A percentile compares a stretch with the other conserved stretches of the same genome.
phyloP scores from a whole-genome alignment of 2,329 filamentous ascomycete genomes.

The Ophiocordyceps camponoti-leonardi region DNA sequence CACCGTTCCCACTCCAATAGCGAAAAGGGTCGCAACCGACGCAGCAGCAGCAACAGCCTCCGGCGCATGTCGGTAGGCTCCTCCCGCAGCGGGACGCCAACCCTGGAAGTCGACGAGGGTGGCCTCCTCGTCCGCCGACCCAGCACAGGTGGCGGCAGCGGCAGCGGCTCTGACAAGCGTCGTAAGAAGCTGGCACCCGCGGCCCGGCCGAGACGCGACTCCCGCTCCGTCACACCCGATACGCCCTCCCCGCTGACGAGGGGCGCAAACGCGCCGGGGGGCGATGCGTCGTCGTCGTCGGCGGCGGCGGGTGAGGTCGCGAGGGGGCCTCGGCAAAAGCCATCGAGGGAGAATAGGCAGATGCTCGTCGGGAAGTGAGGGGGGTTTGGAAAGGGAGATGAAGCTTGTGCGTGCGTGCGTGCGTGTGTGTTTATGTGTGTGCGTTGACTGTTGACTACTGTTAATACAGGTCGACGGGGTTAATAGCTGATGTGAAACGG shows the following conservation, averaged over 20 bases:
- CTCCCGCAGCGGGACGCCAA: slow-evolving; percentile 30
- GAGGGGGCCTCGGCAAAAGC: slow-evolving; percentile 5
- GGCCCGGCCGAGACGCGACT: slow-evolving; percentile 28
- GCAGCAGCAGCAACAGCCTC: slow-evolving; percentile 27
- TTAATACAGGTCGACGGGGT: too few relatives aligned
- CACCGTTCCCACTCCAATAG: slow-evolving; percentile 12
- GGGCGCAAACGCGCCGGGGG: slow-evolving; percentile 21
- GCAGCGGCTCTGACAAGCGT: slow-evolving; percentile 32
- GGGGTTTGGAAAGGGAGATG: not conserved
- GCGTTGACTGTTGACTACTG: too few relatives aligned
- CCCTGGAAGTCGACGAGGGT: slow-evolving; percentile 27
- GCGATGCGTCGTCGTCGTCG: slow-evolving; percentile 5
- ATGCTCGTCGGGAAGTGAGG: not conserved
- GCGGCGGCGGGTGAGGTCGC: slow-evolving; percentile 6
- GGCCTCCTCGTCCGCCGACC: slow-evolving; percentile 20
- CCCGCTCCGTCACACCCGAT: slow-evolving; percentile 36
- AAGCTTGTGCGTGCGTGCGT: not conserved
- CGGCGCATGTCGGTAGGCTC: slow-evolving; percentile 35
- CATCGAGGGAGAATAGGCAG: not conserved
- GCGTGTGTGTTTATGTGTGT: not conserved
- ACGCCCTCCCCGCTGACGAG: slow-evolving; percentile 33
- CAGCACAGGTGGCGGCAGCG: slow-evolving; percentile 31
- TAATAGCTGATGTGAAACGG: too few relatives aligned
- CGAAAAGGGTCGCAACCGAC: slow-evolving; percentile 28
- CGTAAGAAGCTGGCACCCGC: slow-evolving; percentile 31